These are phyloP conservation scores for Colletotrichum sp. DNA, from an alignment of 2,329 filamentous ascomycete species.

Conservation along the genomic window DNA sequence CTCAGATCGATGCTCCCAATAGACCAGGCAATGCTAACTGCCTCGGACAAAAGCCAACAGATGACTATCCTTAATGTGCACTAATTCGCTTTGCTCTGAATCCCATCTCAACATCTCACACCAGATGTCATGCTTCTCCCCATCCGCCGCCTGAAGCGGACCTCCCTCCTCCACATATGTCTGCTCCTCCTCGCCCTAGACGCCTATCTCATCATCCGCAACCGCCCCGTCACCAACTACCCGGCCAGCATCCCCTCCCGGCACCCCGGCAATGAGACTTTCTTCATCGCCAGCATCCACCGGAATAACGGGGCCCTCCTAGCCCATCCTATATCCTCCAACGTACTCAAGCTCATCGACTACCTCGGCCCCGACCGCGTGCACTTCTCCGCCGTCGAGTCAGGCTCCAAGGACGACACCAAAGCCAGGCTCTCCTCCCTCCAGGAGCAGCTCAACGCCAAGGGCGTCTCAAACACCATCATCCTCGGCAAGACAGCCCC, in stretches of 20 bases:
- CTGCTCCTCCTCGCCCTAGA: conserved; percentile 7
- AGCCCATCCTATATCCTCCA: conserved; percentile 63
- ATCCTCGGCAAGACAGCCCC: conserved; percentile 58
- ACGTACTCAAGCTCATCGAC: conserved; percentile 59
- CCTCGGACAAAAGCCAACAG: background rate
- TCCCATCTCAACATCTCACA: background rate
- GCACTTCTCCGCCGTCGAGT: conserved; percentile 70
- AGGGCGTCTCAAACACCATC: conserved; percentile 60
- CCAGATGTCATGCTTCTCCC: conserved; percentile 2
- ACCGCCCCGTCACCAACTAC: background rate
- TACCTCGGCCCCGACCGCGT: conserved; percentile 41
- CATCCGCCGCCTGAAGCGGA: background rate
- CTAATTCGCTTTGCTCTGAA: background rate
- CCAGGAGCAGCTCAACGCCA: conserved; percentile 42
- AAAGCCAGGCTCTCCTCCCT: conserved; percentile 44
- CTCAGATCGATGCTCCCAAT: fast-evolving
- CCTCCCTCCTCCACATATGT: background rate
- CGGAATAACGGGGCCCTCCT: conserved; percentile 68
- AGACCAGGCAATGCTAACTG: background rate
- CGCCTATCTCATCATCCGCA: background rate
- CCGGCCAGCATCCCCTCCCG: background rate
- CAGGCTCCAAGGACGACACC: conserved; percentile 70
- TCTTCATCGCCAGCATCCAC: conserved; percentile 72
- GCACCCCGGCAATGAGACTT: conserved; percentile 33
- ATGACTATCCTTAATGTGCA: background rate